phyloP scores from a whole-genome alignment of 441 rosid species.

The Brassica hybrid region DNA sequence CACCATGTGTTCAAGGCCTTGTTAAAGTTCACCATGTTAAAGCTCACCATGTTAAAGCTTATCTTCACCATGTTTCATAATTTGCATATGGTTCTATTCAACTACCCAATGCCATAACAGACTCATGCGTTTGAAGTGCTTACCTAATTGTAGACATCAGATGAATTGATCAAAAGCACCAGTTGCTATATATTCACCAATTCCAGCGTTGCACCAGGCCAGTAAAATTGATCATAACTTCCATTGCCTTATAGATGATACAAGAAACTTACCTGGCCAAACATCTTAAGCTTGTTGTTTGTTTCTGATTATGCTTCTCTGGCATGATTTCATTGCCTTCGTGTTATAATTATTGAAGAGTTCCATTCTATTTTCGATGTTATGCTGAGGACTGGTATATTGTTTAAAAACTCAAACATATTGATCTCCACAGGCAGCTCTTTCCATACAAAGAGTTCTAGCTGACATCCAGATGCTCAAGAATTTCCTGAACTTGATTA shows the following conservation, averaged over 20 bases:
- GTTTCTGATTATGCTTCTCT: too few relatives aligned
- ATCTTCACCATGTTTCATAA: slow-evolving; percentile 16
- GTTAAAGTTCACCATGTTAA: background rate
- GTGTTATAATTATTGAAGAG: too few relatives aligned
- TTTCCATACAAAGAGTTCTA: slow-evolving; percentile 10
- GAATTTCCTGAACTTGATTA: slow-evolving; percentile 1
- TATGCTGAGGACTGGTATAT: background rate
- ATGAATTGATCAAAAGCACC: background rate
- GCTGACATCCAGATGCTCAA: slow-evolving; percentile 8
- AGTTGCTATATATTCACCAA: slow-evolving; percentile 4
- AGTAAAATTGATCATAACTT: background rate
- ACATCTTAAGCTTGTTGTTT: slow-evolving; percentile 10
- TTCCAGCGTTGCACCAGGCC: slow-evolving; percentile 15
- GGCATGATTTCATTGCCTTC: too few relatives aligned
- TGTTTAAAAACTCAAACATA: too few relatives aligned
- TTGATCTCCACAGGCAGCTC: background rate
- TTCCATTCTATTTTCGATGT: background rate
- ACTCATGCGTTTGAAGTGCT: slow-evolving; percentile 13
- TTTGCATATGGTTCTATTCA: slow-evolving; percentile 8
- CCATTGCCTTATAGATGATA: slow-evolving; percentile 2
- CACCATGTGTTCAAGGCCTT: slow-evolving; percentile 9
- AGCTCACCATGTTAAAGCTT: too few relatives aligned
- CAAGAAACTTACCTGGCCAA: slow-evolving; percentile 14
- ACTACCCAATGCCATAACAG: slow-evolving; percentile 21
- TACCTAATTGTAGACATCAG: slow-evolving; percentile 7